These are phyloP conservation scores for Sphagnum fallax DNA, from an alignment of 228 moss, liverwort and hornwort genomes.

Conservation along the genomic window DNA sequence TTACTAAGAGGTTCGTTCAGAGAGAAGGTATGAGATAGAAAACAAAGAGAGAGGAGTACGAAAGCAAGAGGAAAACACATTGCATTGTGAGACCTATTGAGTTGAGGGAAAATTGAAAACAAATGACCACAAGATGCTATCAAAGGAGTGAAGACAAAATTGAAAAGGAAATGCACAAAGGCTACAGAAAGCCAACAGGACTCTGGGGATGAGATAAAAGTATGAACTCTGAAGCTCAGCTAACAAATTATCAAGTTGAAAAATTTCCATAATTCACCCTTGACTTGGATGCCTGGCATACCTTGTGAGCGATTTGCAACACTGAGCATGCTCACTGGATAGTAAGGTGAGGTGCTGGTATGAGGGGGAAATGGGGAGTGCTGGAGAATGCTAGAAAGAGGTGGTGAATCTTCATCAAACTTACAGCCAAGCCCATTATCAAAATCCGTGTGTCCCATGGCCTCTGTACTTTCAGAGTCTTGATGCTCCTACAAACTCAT, in stretches of 20 bases:
- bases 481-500: slow-evolving; percentile 85
- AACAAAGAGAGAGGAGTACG: too few relatives aligned
- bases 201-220: too few relatives aligned
- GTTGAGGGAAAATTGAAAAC: too few relatives aligned
- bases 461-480: slow-evolving; percentile 58
- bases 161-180: too few relatives aligned
- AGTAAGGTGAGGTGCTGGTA: slow-evolving; percentile 45
- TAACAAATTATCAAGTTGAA: neutral
- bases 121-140: too few relatives aligned
- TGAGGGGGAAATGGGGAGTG: slow-evolving; percentile 67
- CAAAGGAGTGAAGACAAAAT: too few relatives aligned
- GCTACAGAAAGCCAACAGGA: too few relatives aligned
- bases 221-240: too few relatives aligned
- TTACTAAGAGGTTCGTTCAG: too few relatives aligned
- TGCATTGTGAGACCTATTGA: too few relatives aligned
- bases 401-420: slow-evolving; percentile 82
- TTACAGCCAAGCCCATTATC: slow-evolving; percentile 70
- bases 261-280: slow-evolving; percentile 71
- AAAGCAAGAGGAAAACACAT: too few relatives aligned
- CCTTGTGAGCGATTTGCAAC: slow-evolving; percentile 34
- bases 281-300: neutral
- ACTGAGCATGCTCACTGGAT: slow-evolving; percentile 44
- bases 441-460: slow-evolving; percentile 58
- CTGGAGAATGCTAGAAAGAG: slow-evolving; percentile 80
- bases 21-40: too few relatives aligned